These are phyloP conservation scores for Talaromyces sp. DNA, from an alignment of 2,329 filamentous ascomycete genomes.

Conservation along the genomic window DNA sequence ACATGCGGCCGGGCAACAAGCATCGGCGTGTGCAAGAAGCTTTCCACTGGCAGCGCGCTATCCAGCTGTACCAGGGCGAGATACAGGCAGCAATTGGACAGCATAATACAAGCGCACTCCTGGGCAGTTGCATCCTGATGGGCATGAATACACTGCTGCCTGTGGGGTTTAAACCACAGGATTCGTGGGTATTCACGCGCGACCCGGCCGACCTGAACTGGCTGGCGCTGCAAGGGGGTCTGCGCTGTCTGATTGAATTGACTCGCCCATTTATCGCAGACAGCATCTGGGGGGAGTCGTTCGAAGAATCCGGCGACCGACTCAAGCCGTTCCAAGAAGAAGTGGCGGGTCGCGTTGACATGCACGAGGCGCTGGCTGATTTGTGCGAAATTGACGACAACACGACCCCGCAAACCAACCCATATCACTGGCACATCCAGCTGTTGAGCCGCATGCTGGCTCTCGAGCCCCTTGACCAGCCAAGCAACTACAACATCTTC, in stretches of 20 bases:
- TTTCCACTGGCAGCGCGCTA: conserved; percentile 34
- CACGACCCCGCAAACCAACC: conserved; percentile 19
- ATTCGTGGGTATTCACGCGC: conserved; percentile 32
- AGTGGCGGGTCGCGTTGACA: conserved; percentile 19
- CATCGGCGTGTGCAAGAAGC: conserved; percentile 13
- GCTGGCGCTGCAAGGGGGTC: conserved; percentile 30
- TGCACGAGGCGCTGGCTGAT: conserved; percentile 27
- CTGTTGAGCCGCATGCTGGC: conserved; percentile 28
- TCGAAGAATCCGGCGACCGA: conserved; percentile 8
- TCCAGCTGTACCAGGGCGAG: conserved; percentile 29
- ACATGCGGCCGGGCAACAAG: conserved; percentile 1
- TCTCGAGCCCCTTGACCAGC: conserved; percentile 16
- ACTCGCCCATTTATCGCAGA: conserved; percentile 19
- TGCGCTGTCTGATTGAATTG: conserved; percentile 25
- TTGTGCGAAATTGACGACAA: conserved; percentile 26
- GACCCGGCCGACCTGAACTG: conserved; percentile 28
- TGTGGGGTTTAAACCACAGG: conserved; percentile 23
- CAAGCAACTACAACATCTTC: conserved; percentile 20
- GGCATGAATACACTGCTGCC: conserved; percentile 29
- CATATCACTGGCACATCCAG: conserved; percentile 26
- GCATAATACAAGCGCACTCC: conserved; percentile 33
- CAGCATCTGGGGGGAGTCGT: conserved; percentile 27
- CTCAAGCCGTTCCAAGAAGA: conserved; percentile 22
- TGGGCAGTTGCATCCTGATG: conserved; percentile 33
- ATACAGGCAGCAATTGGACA: conserved; percentile 19